Evolutionary conservation across 1,139 yeast species (phyloP).

Genomic region (Debaryomyces sp.): DNA sequence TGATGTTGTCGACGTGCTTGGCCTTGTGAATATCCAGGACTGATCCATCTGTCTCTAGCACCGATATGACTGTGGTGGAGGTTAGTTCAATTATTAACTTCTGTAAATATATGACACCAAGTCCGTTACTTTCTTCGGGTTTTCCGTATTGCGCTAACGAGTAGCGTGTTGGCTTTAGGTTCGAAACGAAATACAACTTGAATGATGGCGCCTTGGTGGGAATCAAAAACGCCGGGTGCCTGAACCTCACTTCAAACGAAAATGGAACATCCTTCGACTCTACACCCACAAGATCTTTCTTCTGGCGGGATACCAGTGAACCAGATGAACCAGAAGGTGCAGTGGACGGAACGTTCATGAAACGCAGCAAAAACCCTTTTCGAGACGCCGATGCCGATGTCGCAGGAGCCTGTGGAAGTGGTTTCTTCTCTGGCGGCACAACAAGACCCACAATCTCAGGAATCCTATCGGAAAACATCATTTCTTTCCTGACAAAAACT

Average conservation of each 20-base stretch:
- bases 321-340: neutral
- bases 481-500: conserved; percentile 44
- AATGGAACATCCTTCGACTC: conserved; percentile 40
- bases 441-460: conserved; percentile 50
- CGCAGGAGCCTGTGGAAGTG: conserved; percentile 23
- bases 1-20: conserved; percentile 27
- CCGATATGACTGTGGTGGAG: conserved; percentile 36
- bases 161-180: conserved; percentile 36
- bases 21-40: conserved; percentile 32
- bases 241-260: conserved; percentile 49
- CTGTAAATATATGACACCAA: conserved; percentile 50
- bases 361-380: conserved; percentile 8
- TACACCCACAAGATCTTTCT: neutral
- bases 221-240: conserved; percentile 46
- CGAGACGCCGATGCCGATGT: neutral
- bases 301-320: neutral
- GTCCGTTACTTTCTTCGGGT: conserved; percentile 48
- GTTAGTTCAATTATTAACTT: conserved; percentile 37
- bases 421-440: conserved; percentile 22
- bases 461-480: conserved; percentile 38
- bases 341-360: conserved; percentile 1
- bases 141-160: conserved; percentile 38
- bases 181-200: conserved; percentile 40
- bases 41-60: conserved; percentile 35
- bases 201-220: conserved; percentile 47